These are phyloP conservation scores for Linnemannia exigua DNA, from an alignment of 192 early-diverging fungal genomes.

Conservation along the genomic window DNA sequence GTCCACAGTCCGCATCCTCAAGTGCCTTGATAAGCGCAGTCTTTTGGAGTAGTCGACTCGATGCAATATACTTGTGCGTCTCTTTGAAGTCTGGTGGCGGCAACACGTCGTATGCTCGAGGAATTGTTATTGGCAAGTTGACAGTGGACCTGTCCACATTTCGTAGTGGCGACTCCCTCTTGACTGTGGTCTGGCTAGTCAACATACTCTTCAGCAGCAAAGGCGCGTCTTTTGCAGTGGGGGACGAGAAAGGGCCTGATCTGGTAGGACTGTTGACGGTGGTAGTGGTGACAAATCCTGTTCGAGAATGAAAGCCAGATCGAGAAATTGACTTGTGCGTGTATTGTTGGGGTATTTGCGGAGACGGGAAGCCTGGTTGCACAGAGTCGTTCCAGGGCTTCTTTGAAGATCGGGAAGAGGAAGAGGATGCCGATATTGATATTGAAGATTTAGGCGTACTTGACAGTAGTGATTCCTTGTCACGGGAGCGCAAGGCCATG, in stretches of 20 bases:
- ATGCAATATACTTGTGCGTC: conserved; percentile 20
- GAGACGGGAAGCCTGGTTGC: not conserved
- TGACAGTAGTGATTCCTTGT: not conserved
- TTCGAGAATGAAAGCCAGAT: not conserved
- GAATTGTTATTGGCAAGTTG: not conserved
- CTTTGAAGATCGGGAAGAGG: not conserved
- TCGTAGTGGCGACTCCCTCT: not conserved
- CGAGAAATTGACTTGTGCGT: not conserved
- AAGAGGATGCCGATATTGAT: not conserved
- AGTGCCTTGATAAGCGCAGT: conserved; percentile 20
- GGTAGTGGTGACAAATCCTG: not conserved
- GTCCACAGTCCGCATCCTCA: not conserved
- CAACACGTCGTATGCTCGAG: conserved; percentile 14
- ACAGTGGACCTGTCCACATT: not conserved
- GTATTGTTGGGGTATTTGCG: not conserved
- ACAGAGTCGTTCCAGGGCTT: not conserved
- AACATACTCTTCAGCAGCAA: not conserved
- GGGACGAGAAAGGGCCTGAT: not conserved
- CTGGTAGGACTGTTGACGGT: not conserved
- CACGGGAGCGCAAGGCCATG: conserved; percentile 9
- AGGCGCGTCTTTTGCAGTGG: not conserved
- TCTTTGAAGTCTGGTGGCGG: not conserved
- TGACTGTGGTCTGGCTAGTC: not conserved
- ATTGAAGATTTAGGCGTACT: not conserved
- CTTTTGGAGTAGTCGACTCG: conserved; percentile 28